Base-by-base conservation (phyloP, 805 yeast genomes). In the Wickerhamomyces chaumierensis region DNA sequence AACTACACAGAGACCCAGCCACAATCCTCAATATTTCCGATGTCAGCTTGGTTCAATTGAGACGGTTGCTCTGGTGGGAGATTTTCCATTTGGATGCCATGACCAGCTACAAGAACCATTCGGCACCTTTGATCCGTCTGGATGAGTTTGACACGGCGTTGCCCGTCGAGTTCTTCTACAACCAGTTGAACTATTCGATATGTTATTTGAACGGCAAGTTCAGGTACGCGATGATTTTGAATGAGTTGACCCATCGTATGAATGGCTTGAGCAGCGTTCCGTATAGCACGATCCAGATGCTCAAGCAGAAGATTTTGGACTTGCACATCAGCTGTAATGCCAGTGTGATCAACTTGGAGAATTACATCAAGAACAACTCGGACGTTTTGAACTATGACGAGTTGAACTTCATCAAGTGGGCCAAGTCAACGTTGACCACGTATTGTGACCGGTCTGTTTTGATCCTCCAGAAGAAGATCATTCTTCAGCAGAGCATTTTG, bases 1-100 rank as follows among this genome's bases (percentile, higher is more conserved):
- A 73, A 38, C 52, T 77, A 28, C 75, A 77, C 46, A 68, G 76
- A 49, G 83, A 77, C 48, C 82, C 82, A 3, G 61, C 69, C n/a
- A 56, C 65, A 1, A 66, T 69, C 34, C 70, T 75, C 42, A 65
- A 69, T 32, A 63, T 73, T 29, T 60, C 65, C 3, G 71, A 73
- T 43, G 58, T 63, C 51, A 66, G 64, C 38, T 60, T 66, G 18
- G 66, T 76, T 6, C 75, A 73, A 42, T 61, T 67, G 36, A 61
- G 78, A 52, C 62, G 82, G 50, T 51, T 74, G 38, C 51, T 77
- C n/a, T 77, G 82, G 81, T 77, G 81, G 81, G 76, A 74, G 31
- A 71, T 77, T 7, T 74, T 75, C 43, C 72, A 73, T 20, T 55
- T 77, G 42, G 84, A 77, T 51, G 66, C 73, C 3, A 61, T 72